Conservation (phyloP, 1,284 basidiomycete species). For the Ceratobasidium sp. region DNA sequence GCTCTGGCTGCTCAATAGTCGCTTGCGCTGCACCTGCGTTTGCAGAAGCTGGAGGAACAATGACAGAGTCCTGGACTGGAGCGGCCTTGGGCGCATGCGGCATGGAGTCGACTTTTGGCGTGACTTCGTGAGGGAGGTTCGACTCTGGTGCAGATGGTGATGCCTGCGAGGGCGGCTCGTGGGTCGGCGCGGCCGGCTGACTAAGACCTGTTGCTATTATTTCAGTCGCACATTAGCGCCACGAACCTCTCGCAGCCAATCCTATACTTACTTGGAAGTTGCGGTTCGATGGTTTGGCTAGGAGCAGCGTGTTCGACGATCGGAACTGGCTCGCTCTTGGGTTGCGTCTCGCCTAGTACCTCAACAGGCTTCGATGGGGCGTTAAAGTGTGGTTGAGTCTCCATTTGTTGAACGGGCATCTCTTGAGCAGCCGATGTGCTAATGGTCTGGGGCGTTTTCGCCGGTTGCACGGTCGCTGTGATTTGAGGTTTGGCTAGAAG, state of each 20-base stretch:
- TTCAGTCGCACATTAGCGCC: neutral
- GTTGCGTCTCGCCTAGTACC: neutral
- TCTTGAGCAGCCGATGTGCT: neutral
- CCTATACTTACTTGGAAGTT: neutral
- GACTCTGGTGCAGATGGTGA: neutral
- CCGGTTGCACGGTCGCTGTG: too few species aligned
- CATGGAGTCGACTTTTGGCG: neutral
- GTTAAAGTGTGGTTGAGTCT: neutral
- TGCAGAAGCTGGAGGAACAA: neutral
- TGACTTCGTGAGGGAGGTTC: neutral
- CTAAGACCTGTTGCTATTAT: neutral
- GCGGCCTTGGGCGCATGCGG: too few species aligned
- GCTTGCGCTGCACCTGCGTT: neutral
- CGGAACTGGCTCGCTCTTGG: neutral
- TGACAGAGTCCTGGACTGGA: neutral
- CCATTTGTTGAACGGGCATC: neutral
- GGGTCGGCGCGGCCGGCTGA: neutral
- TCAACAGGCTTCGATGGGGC: too few species aligned
- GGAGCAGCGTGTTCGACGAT: neutral
- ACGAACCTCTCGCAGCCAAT: neutral
- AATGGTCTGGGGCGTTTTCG: neutral
- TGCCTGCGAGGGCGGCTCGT: neutral
- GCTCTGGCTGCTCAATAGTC: neutral
- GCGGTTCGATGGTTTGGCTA: neutral
- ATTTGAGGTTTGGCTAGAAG: too few species aligned